Evolutionary conservation across 305 asterid genomes (phyloP).

Genomic region (Rubia occidens): DNA sequence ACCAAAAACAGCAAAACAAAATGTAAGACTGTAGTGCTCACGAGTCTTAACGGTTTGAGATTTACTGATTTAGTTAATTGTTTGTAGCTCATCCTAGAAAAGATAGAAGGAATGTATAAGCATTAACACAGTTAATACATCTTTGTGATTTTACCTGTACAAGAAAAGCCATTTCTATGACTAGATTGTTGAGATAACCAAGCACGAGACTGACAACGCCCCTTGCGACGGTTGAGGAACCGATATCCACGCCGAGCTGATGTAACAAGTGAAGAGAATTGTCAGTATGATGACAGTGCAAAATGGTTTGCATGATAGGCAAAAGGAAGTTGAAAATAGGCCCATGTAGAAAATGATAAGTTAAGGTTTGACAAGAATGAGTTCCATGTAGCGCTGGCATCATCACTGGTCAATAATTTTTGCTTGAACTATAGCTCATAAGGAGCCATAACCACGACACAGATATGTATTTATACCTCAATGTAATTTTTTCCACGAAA

Average conservation of each 20-base stretch:
- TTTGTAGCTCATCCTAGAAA: not conserved
- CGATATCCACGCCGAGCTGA: constrained; percentile 88
- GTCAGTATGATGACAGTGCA: constrained; percentile 1
- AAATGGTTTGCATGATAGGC: not conserved
- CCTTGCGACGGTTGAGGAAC: constrained; percentile 94
- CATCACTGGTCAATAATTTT: constrained; percentile 1
- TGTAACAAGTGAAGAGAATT: constrained; percentile 9
- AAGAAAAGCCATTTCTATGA: constrained; percentile 89
- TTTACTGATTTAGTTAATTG: not conserved
- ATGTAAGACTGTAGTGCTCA: not conserved
- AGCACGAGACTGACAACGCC: constrained; percentile 97
- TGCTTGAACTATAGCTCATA: not conserved
- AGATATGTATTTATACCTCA: constrained; percentile 51
- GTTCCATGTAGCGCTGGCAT: not conserved
- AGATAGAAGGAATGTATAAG: too few species aligned
- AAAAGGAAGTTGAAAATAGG: not conserved
- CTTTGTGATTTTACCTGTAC: constrained; percentile 49
- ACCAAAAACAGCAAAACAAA: too few species aligned
- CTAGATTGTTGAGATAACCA: constrained; percentile 87
- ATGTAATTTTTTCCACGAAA: constrained; percentile 84
- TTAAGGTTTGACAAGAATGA: not conserved
- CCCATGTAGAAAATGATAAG: not conserved
- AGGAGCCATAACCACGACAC: not conserved
- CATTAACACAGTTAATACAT: not conserved
- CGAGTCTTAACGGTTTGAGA: not conserved